phyloP scores from a whole-genome alignment of 805 yeast species.

The Schizosaccharomyces osmophilus region DNA sequence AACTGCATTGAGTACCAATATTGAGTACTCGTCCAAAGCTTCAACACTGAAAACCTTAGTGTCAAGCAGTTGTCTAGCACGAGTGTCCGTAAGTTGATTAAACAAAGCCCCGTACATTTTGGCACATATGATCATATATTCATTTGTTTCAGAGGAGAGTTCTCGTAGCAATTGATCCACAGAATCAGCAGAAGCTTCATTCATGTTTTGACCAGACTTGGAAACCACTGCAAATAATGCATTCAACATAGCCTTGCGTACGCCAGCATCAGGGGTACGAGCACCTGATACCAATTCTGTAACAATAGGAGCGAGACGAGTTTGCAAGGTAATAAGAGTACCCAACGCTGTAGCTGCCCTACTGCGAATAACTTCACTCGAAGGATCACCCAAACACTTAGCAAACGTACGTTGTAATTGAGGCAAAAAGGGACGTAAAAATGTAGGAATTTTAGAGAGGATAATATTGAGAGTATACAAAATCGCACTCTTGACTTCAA shows the following conservation, averaged over 20 bases:
- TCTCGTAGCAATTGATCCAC: conserved; percentile 53
- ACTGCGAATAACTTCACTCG: conserved; percentile 41
- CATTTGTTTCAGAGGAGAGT: conserved; percentile 22
- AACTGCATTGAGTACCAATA: background rate
- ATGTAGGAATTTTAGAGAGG: conserved; percentile 64
- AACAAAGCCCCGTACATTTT: background rate
- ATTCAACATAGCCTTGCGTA: conserved; percentile 61
- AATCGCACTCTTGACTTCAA: conserved; percentile 88
- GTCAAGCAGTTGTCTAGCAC: background rate
- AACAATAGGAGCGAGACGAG: conserved; percentile 80
- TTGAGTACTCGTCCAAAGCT: too few relatives aligned
- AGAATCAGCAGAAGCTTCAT: conserved; percentile 42
- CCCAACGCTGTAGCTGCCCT: conserved; percentile 82
- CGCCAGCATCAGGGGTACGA: conserved; percentile 34
- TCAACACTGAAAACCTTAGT: background rate
- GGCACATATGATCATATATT: conserved; percentile 18
- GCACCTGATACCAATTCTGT: conserved; percentile 39
- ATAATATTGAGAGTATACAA: conserved; percentile 58
- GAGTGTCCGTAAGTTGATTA: background rate
- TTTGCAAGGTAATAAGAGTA: conserved; percentile 63
- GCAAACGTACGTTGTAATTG: conserved; percentile 94
- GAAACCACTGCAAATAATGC: conserved; percentile 64
- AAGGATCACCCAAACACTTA: conserved; percentile 59
- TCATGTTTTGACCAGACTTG: conserved; percentile 56
- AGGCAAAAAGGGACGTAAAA: conserved; percentile 84